Evolutionary conservation across 2,329 filamentous ascomycete genomes (phyloP).

Genomic region (Akanthomyces lecanii): DNA sequence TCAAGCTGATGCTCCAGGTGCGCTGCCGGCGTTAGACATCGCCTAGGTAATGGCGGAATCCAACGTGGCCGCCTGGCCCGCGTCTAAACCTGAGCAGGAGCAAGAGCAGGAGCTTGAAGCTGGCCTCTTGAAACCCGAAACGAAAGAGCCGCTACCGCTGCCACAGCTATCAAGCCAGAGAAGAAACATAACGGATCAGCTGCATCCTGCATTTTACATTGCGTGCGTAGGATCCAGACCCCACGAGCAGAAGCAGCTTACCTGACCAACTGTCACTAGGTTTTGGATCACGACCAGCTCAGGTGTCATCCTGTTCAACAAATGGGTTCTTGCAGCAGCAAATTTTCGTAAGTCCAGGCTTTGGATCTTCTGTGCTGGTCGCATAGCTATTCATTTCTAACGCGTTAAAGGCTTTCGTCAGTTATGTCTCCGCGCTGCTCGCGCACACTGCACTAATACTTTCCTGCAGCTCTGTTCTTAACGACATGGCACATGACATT

Average conservation of each 20-base stretch:
- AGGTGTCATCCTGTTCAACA: conserved; percentile 97
- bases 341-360: conserved; percentile 57
- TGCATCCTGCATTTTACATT: conserved; percentile 12
- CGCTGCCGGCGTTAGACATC: background rate
- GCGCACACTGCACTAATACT: conserved; percentile 40
- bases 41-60: background rate
- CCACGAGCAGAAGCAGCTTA: background rate
- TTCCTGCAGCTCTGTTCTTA: conserved; percentile 45
- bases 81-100: background rate
- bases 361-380: accelerated
- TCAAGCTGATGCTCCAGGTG: background rate
- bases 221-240: background rate
- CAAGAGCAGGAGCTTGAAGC: conserved; percentile 3
- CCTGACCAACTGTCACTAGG: background rate
- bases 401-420: background rate
- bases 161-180: background rate
- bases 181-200: background rate
- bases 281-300: conserved; percentile 87
- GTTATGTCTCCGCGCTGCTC: conserved; percentile 36
- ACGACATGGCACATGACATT: conserved; percentile 96
- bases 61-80: background rate
- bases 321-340: conserved; percentile 86
- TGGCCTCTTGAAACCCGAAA: background rate
- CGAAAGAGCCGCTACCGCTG: background rate
- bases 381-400: background rate